Evolutionary conservation across 495 filamentous ascomycete genomes (phyloP), one percentile per base, ranked within the genome.

Genomic region (Neurospora sp.): DNA sequence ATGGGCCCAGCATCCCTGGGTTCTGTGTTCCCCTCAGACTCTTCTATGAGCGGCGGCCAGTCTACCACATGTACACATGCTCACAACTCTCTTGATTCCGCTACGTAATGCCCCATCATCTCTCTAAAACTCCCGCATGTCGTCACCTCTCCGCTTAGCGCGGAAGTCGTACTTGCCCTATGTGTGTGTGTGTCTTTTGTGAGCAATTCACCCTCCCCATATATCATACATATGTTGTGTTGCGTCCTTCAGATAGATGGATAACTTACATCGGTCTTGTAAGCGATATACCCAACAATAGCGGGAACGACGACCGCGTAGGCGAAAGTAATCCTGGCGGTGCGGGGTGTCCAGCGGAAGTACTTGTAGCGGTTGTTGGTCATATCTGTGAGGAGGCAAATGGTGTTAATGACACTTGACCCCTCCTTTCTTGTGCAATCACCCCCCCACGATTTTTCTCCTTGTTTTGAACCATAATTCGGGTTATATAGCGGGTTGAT

Each of bases 271-370:
- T 98, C 95, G 38, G 89, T 93, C 72, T 84, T 86, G 77, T 90
- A 96, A 22, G 87, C 93, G 42, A 94, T 69, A 73, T 90, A 89
- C 41, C 89, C 89, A 70, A 97, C 48, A 41, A 90, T 81, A 40
- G 81, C 79, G 7, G 96, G 96, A 31, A 98, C 86, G 42, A 87
- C 82, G 37, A 89, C 82, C 71, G 90, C 86, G 82, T 93, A 97
- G 40, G 89, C 79, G 77, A 97, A 88, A 4, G 89, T 91, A 74
- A 97, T 74, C 85, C 88, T 88, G 35, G 92, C 93, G 61, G 94
- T 96, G 75, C 92, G 86, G 35, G 89, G 86, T 16, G 90, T 98
- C 92, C 92, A 98, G 77, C 93, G 88, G 88, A 98, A 99, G 88
- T 94, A 97, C 83, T 92, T 94, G 88, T 94, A 91, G 69, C 96